phyloP scores from a whole-genome alignment of 2,329 filamentous ascomycete species.

The Xylariaceae sp. region DNA sequence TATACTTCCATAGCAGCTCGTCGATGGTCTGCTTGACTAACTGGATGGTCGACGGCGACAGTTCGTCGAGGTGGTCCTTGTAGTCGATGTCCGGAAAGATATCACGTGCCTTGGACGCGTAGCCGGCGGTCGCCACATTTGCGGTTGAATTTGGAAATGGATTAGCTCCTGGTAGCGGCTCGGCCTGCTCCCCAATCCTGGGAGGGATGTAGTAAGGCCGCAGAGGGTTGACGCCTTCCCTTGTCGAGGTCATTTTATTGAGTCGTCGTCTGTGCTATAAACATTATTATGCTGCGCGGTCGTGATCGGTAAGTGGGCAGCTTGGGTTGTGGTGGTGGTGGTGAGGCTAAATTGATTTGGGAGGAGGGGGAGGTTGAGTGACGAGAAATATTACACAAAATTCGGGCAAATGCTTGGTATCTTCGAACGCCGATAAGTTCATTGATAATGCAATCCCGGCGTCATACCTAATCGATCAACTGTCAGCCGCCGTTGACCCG shows the following conservation, averaged over 20 bases:
- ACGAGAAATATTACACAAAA: not conserved
- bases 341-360: not conserved
- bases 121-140: slow-evolving; percentile 38
- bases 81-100: slow-evolving; percentile 90
- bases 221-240: slow-evolving; percentile 54
- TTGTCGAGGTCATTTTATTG: slow-evolving; percentile 31
- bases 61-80: slow-evolving; percentile 76
- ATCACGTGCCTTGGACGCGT: slow-evolving; percentile 68
- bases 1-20: slow-evolving; percentile 87
- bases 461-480: not conserved
- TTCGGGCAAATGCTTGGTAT: not conserved
- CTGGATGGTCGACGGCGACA: slow-evolving; percentile 69
- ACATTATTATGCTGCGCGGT: slow-evolving; percentile 16
- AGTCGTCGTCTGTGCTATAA: not conserved
- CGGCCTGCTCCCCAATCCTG: slow-evolving; percentile 56
- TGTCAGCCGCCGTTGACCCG: too few species aligned
- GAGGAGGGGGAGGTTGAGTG: not conserved
- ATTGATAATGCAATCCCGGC: not conserved
- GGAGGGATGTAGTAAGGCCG: slow-evolving; percentile 61
- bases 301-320: not conserved
- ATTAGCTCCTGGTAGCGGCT: slow-evolving; percentile 37
- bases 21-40: slow-evolving; percentile 75
- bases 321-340: not conserved
- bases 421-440: not conserved
- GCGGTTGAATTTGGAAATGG: slow-evolving; percentile 43